Conservation (phyloP, 2,329 filamentous ascomycete species). For the Aureobasidium sp. region DNA sequence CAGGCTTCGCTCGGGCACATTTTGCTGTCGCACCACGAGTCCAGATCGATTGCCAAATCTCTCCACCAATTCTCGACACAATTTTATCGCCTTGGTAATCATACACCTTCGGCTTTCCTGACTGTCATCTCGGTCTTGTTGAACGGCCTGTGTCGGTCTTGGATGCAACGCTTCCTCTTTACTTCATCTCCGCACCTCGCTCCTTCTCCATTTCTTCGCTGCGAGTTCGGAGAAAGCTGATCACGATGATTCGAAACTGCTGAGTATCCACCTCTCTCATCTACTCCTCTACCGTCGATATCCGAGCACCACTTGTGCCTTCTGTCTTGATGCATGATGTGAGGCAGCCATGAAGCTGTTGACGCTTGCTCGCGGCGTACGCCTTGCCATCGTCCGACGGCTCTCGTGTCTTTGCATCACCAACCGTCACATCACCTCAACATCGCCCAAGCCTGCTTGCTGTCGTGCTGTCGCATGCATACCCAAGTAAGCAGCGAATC, state of each 20-base stretch:
- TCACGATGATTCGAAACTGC: background rate
- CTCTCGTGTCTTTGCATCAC: background rate
- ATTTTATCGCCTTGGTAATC: background rate
- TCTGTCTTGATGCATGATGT: background rate
- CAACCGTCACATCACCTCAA: background rate
- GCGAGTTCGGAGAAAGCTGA: background rate
- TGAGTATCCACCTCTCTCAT: background rate
- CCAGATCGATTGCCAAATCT: background rate
- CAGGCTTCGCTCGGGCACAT: background rate
- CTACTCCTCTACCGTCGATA: background rate
- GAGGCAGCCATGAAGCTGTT: background rate
- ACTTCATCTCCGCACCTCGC: background rate
- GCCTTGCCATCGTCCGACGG: background rate
- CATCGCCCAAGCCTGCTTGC: background rate
- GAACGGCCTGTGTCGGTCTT: conserved; percentile 9
- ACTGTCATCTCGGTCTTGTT: conserved; percentile 1
- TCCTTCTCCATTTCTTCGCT: background rate
- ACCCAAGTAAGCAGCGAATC: background rate
- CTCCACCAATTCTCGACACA: background rate
- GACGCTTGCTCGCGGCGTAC: background rate
- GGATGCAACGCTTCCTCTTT: background rate
- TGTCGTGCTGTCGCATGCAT: background rate
- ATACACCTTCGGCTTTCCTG: conserved; percentile 3
- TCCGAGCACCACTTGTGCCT: background rate
- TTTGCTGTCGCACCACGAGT: background rate